phyloP scores from a whole-genome alignment of 108 stramenopile species.

The Halocafeteria seosinensis region DNA sequence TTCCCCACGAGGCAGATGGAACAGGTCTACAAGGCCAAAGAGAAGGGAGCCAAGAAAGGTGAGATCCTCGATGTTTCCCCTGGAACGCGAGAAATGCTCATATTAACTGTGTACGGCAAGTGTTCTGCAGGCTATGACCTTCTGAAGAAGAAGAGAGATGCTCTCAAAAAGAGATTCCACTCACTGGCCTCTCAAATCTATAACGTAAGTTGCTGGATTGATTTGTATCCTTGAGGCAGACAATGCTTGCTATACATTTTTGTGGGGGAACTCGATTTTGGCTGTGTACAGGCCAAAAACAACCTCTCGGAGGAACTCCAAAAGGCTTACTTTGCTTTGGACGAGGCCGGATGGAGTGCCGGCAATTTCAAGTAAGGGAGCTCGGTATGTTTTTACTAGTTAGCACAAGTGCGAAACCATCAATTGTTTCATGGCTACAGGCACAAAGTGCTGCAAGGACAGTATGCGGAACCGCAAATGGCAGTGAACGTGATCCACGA shows the following conservation, averaged over 20 bases:
- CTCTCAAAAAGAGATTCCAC: slow-evolving; percentile 32
- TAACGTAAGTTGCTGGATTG: too few species aligned
- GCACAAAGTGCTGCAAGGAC: background rate
- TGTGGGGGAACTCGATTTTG: too few species aligned
- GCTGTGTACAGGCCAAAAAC: background rate
- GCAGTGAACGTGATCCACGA: slow-evolving; percentile 19
- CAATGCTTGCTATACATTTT: too few species aligned
- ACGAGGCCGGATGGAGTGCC: background rate
- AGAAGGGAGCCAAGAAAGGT: background rate
- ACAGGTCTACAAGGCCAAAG: background rate
- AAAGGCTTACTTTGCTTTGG: background rate
- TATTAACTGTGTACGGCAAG: too few species aligned
- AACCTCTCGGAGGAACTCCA: background rate
- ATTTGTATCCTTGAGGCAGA: too few species aligned
- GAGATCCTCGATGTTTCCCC: background rate
- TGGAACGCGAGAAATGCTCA: too few species aligned
- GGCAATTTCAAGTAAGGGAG: background rate
- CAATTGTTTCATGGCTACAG: background rate
- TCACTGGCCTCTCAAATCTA: background rate
- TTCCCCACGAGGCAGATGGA: background rate
- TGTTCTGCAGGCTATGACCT: slow-evolving; percentile 30
- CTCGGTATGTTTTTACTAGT: background rate
- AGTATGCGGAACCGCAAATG: background rate
- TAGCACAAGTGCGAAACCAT: background rate
- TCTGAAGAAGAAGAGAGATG: slow-evolving; percentile 48